A percentile compares a stretch with the other conserved stretches of the same genome.
phyloP scores from a whole-genome alignment of 768 basidiomycete genomes.

The Termitomyces sp. region DNA sequence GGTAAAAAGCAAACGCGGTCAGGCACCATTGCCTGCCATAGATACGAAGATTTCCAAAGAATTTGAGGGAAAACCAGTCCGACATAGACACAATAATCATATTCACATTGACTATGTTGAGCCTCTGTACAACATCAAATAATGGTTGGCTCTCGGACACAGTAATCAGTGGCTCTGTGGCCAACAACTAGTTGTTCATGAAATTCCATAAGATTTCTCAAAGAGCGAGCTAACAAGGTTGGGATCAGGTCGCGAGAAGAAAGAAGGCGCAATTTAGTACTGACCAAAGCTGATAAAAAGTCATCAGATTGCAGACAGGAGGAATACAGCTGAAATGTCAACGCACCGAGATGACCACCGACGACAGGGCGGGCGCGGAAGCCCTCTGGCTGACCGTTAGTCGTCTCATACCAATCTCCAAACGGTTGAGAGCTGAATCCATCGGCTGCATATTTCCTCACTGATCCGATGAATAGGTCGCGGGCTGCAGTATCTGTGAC shows the following conservation, averaged over 20 bases:
- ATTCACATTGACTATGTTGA: neutral
- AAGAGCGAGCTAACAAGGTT: neutral
- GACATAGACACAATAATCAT: neutral
- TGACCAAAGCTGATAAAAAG: constrained; percentile 2
- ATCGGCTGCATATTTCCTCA: constrained; percentile 44
- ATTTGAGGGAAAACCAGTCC: neutral
- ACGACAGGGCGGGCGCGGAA: constrained; percentile 59
- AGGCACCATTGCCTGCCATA: neutral
- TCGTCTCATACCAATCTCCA: constrained; percentile 54
- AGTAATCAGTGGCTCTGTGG: neutral
- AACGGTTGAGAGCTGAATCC: constrained; percentile 36
- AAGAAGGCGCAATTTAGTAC: neutral
- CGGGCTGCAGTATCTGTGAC: constrained; percentile 39
- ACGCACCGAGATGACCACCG: constrained; percentile 46
- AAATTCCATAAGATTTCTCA: neutral
- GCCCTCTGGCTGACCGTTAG: constrained; percentile 38
- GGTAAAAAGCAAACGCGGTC: neutral
- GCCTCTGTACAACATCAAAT: neutral
- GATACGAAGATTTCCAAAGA: neutral
- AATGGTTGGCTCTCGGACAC: neutral
- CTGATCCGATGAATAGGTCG: constrained; percentile 45
- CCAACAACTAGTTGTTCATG: neutral
- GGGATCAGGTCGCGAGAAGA: neutral
- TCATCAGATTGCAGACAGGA: neutral
- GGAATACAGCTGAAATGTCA: neutral